Percentiles rank a stretch among this genome's conserved stretches.
Evolutionary conservation across 257 asterid genomes (phyloP).

Genomic region (Capsicum chinense): DNA sequence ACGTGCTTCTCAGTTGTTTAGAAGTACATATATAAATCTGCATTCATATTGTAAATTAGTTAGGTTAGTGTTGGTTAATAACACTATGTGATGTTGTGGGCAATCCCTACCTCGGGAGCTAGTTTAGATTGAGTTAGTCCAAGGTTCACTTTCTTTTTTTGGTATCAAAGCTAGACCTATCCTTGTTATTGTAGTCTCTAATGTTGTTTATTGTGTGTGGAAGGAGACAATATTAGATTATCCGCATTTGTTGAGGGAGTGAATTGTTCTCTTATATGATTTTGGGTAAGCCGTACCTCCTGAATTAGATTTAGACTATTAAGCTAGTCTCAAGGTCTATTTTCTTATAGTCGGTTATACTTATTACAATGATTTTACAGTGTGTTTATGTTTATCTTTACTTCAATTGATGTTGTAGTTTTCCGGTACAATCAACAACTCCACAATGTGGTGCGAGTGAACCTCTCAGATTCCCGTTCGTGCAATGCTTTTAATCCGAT

Average conservation of each 20-base stretch:
- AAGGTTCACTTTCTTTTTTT: background rate
- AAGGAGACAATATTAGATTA: no score
- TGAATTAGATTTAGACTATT: background rate
- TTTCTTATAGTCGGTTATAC: background rate
- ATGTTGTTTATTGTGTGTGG: no score
- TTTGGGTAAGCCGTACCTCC: background rate
- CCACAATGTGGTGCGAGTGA: conserved; percentile 43
- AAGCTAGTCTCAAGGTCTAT: background rate
- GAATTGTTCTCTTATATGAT: background rate
- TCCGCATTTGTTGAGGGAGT: no score
- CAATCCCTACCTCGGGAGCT: background rate
- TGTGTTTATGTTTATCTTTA: no score
- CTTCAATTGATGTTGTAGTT: conserved; percentile 26
- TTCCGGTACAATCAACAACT: conserved; percentile 36
- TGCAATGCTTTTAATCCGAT: conserved; percentile 42
- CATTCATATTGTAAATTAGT: no score
- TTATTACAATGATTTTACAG: no score
- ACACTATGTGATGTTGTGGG: background rate
- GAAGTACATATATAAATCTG: background rate
- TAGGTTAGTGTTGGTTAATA: background rate
- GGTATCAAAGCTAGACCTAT: no score
- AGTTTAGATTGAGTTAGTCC: background rate
- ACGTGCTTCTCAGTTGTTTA: background rate
- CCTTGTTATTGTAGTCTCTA: no score
- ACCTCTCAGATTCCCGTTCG: conserved; percentile 29